Conservation (phyloP, 2,329 filamentous ascomycete genomes). For the Penicillium expansum region DNA sequence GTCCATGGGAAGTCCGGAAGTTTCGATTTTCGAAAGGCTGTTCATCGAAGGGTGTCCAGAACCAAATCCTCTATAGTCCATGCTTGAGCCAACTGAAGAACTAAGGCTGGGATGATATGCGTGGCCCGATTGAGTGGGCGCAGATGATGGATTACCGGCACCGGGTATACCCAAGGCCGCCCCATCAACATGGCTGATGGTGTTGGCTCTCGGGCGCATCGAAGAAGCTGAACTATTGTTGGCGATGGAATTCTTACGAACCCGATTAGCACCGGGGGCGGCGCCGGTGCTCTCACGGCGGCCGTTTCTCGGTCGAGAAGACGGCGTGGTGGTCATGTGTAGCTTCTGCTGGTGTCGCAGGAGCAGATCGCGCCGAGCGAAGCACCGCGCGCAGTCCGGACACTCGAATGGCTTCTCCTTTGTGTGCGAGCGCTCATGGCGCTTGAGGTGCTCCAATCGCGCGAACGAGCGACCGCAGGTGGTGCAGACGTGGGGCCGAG, state of each 20-base stretch:
- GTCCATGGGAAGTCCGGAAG: constrained; percentile 67
- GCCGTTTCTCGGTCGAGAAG: constrained; percentile 75
- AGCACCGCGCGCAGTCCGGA: constrained; percentile 89
- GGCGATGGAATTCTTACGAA: constrained; percentile 89
- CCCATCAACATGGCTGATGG: constrained; percentile 88
- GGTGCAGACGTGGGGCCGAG: constrained; percentile 86
- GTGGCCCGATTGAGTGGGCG: constrained; percentile 45
- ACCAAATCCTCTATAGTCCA: constrained; percentile 68
- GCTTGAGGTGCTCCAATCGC: constrained; percentile 91
- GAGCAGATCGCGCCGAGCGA: constrained; percentile 86
- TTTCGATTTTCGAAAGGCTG: constrained; percentile 79
- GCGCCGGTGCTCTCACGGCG: constrained; percentile 84
- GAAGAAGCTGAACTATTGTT: constrained; percentile 51
- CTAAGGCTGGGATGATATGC: constrained; percentile 73
- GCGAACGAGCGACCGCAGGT: constrained; percentile 93
- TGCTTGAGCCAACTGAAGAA: constrained; percentile 53
- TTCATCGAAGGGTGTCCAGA: constrained; percentile 53
- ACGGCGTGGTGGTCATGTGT: constrained; percentile 86
- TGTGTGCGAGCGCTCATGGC: constrained; percentile 95
- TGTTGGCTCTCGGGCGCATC: constrained; percentile 90
- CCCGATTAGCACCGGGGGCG: constrained; percentile 63
- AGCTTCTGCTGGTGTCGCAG: constrained; percentile 97
- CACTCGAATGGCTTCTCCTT: constrained; percentile 99
- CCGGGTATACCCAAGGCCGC: constrained; percentile 65
- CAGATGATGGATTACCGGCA: constrained; percentile 27